Base-by-base conservation (phyloP, 441 rosid species). In the Raphanus hybrid region DNA sequence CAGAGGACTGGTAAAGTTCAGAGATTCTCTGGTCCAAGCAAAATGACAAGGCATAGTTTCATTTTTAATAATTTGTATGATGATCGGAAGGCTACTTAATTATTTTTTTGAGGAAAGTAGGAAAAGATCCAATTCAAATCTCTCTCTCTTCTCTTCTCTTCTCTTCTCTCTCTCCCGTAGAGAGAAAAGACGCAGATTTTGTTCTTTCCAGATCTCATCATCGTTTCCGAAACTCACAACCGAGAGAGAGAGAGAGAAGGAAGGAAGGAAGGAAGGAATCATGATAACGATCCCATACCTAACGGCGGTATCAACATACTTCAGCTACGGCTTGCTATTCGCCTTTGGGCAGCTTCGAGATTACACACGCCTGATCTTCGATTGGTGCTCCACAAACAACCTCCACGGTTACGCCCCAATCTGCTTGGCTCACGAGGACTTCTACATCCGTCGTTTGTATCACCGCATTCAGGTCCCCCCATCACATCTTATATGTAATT, bases 291-390 rank as follows among this genome's bases (percentile, higher is more conserved):
- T 93, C 11, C 97, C 96, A 39, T 94, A 94, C 79, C 73, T 92
- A 32, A 89, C 98, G 23, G 98, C 96, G 8, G 77, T 94, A 61
- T 83, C 89, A 2, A 92, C 97, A 26, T 92, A 89, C 81, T 92
- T 92, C 75, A 92, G 98, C 86, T 93, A 90, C 43, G 98, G 96
- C 0, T 83, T 92, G 76, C 84, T 92, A 69, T 92, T 94, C 65
- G 92, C 82, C 54, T 94, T 94, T 45, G 96, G 98, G 6, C 98
- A 94, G 81, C 78, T 90, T 81, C 85, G 98, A 10, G 98, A 94
- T 84, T 89, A 90, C 85, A 89, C 92, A 76, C 85, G 98, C 29
- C 91, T 87, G 64, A 69, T 86, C 75, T 12, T 89, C 52, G 95
- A 88, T 70, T 90, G 91, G 91, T 82, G 87, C 80, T 63, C 74